A percentile compares a stretch with the other conserved stretches of the same genome.
Evolutionary conservation across 2,329 filamentous ascomycete genomes (phyloP).

Genomic region (Daldinia eschscholtzii): DNA sequence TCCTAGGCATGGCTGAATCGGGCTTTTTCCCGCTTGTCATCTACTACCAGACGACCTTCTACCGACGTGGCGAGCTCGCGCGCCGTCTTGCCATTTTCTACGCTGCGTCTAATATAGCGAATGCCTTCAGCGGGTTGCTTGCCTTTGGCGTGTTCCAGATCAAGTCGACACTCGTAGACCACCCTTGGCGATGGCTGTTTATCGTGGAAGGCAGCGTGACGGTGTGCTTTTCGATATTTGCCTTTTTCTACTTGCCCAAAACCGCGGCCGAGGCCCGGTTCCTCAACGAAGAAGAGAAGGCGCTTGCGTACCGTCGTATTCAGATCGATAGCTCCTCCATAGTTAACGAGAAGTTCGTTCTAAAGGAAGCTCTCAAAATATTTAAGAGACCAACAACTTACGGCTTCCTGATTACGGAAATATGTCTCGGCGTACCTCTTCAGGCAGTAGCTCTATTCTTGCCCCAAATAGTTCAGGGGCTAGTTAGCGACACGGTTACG

Average conservation of each 20-base stretch:
- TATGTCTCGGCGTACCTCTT: constrained; percentile 71
- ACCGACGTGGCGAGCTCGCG: constrained; percentile 77
- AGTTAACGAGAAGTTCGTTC: constrained; percentile 65
- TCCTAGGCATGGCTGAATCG: constrained; percentile 75
- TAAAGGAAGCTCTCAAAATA: constrained; percentile 64
- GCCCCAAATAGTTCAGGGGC: constrained; percentile 66
- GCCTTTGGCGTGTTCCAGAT: constrained; percentile 65
- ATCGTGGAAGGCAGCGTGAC: constrained; percentile 66
- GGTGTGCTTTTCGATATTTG: constrained; percentile 71
- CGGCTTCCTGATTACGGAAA: constrained; percentile 65
- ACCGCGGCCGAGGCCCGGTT: constrained; percentile 75
- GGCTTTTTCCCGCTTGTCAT: constrained; percentile 78
- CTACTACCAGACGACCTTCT: constrained; percentile 72
- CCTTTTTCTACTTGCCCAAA: constrained; percentile 76
- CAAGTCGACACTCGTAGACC: constrained; percentile 53
- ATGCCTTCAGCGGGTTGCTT: constrained; percentile 63
- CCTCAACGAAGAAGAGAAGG: constrained; percentile 73
- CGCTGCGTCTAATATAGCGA: constrained; percentile 79
- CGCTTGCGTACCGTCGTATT: constrained; percentile 78
- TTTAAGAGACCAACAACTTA: constrained; percentile 65
- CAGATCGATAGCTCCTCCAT: constrained; percentile 78
- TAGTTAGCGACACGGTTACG: constrained; percentile 64
- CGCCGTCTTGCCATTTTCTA: constrained; percentile 80
- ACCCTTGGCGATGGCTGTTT: constrained; percentile 64
- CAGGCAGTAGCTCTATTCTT: constrained; percentile 68